phyloP scores from a whole-genome alignment of 2,329 filamentous ascomycete genomes.

The Diplodia scrobiculata region DNA sequence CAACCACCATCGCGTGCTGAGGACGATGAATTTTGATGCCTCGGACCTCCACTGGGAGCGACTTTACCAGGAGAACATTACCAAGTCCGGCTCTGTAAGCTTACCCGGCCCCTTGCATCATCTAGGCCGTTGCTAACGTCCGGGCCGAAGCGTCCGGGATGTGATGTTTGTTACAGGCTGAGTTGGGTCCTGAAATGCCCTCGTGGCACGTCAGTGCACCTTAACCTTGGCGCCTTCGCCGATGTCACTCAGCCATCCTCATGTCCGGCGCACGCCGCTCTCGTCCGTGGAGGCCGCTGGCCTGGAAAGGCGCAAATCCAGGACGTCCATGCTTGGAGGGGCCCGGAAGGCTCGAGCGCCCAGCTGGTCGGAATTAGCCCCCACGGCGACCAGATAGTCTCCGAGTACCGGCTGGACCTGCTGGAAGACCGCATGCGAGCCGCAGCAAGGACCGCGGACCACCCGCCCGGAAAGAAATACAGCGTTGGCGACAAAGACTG shows the following conservation, averaged over 20 bases:
- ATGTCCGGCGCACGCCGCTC: constrained; percentile 1
- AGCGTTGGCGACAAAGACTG: constrained; percentile 10
- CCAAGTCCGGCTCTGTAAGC: constrained; percentile 9
- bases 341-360: constrained; percentile 8
- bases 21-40: constrained; percentile 21
- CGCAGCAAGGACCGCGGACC: neutral
- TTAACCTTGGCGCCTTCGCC: constrained; percentile 2
- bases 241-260: neutral
- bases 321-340: constrained; percentile 16
- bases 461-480: neutral
- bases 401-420: constrained; percentile 9
- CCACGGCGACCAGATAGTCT: constrained; percentile 15
- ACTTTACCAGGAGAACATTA: constrained; percentile 4
- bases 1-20: neutral
- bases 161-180: constrained; percentile 20
- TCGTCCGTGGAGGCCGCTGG: constrained; percentile 4
- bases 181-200: constrained; percentile 10
- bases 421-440: constrained; percentile 6
- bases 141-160: constrained; percentile 3
- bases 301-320: neutral
- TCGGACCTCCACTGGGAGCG: constrained; percentile 16
- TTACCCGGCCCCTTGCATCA: neutral
- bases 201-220: constrained; percentile 11
- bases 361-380: constrained; percentile 13
- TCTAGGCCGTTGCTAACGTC: neutral